phyloP scores from a whole-genome alignment of 2,329 filamentous ascomycete genomes.

The Magnaporthales sp. region DNA sequence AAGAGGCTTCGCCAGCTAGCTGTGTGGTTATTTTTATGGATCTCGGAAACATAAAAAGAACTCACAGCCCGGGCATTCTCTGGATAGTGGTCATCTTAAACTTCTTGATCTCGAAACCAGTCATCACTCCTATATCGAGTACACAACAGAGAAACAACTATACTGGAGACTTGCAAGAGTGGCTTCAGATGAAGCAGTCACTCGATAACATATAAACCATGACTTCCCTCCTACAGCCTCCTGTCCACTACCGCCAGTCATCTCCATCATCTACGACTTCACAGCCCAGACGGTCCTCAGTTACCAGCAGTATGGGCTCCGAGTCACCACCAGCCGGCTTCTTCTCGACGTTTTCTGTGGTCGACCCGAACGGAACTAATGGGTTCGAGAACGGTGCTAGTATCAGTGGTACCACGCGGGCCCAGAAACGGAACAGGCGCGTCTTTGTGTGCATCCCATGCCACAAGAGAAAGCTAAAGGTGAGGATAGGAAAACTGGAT shows the following conservation, averaged over 20 bases:
- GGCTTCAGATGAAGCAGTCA: background rate
- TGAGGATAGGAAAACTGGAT: background rate
- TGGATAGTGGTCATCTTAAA: background rate
- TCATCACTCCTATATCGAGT: background rate
- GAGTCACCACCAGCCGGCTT: conserved; percentile 13
- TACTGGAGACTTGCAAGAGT: background rate
- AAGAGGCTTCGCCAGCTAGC: background rate
- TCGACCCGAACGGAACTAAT: conserved; percentile 14
- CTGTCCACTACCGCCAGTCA: background rate
- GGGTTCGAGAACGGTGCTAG: background rate
- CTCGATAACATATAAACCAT: background rate
- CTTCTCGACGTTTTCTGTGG: conserved; percentile 19
- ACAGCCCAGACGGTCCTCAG: background rate
- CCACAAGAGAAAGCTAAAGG: conserved; percentile 17
- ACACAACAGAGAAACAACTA: background rate
- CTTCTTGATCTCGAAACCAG: background rate
- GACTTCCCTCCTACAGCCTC: background rate
- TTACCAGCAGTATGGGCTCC: conserved; percentile 2
- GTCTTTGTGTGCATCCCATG: conserved; percentile 21
- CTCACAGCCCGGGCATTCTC: background rate
- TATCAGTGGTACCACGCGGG: conserved; percentile 8
- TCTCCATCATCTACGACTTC: background rate
- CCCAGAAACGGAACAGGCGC: conserved; percentile 18
- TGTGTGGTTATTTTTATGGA: background rate
- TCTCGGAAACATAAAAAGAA: background rate